Conservation (phyloP, 352 stramenopile species). For the Phytophthora europaea region DNA sequence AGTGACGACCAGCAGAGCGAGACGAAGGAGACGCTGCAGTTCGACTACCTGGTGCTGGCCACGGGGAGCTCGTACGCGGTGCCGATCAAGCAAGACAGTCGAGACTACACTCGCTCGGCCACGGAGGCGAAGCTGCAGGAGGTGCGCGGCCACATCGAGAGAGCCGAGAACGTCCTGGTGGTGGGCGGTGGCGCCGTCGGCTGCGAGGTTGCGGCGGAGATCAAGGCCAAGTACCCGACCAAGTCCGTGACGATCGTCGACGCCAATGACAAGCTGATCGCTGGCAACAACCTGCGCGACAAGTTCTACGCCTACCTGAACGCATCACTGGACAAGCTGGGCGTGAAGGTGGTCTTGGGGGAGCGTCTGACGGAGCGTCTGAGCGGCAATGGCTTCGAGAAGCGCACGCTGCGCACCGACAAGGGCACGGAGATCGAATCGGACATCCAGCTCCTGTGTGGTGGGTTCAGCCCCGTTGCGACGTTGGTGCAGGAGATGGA, state of each 20-base stretch:
- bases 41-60: conserved; percentile 76
- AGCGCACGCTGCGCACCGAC: conserved; percentile 51
- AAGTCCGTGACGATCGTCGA: conserved; percentile 76
- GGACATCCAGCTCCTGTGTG: conserved; percentile 65
- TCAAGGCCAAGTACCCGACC: conserved; percentile 58
- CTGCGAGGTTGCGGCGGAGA: conserved; percentile 70
- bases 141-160: conserved; percentile 51
- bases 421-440: conserved; percentile 65
- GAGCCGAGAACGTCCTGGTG: conserved; percentile 56
- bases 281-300: conserved; percentile 48
- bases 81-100: conserved; percentile 57
- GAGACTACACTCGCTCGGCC: conserved; percentile 31
- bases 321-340: conserved; percentile 43
- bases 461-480: conserved; percentile 46
- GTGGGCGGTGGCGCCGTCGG: conserved; percentile 72
- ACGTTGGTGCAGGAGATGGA: conserved; percentile 55
- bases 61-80: conserved; percentile 67
- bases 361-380: conserved; percentile 61
- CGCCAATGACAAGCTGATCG: conserved; percentile 43
- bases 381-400: conserved; percentile 49
- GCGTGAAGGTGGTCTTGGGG: conserved; percentile 62
- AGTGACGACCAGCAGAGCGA: conserved; percentile 40
- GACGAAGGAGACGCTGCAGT: conserved; percentile 43
- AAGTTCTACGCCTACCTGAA: conserved; percentile 53
- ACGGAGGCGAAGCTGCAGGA: conserved; percentile 53